Percentiles rank a stretch among this genome's conserved stretches.
Evolutionary conservation across 2,329 filamentous ascomycete genomes (phyloP).

Genomic region (Botryotinia calthae): DNA sequence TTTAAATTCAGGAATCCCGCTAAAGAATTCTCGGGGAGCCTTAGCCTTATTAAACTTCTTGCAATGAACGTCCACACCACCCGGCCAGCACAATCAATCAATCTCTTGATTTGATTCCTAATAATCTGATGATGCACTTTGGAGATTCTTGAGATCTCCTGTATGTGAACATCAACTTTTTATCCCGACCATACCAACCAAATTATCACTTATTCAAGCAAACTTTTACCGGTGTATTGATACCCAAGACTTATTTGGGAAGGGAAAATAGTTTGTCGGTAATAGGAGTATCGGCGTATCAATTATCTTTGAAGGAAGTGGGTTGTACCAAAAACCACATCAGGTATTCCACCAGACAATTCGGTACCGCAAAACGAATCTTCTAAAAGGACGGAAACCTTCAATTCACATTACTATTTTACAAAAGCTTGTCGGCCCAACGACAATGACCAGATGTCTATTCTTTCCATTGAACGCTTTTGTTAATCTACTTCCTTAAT

Average conservation of each 20-base stretch:
- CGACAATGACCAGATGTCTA: conserved; percentile 41
- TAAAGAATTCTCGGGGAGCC: conserved; percentile 15
- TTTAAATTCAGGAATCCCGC: conserved; percentile 5
- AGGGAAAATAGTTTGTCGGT: conserved; percentile 6
- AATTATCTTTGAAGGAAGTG: conserved; percentile 20
- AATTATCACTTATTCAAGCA: not conserved
- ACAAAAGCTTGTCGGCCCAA: conserved; percentile 31
- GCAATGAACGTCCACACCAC: not conserved
- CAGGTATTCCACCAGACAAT: conserved; percentile 10
- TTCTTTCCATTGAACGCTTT: conserved; percentile 38
- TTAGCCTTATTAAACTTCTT: conserved; percentile 13
- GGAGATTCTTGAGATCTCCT: conserved; percentile 13
- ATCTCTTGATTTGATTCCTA: conserved; percentile 10
- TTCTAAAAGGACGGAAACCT: not conserved
- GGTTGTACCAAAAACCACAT: conserved; percentile 20
- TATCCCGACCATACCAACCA: not conserved
- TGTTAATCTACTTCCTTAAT: conserved; percentile 41
- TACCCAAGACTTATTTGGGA: not conserved
- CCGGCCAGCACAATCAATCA: conserved; percentile 8
- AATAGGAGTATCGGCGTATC: conserved; percentile 20
- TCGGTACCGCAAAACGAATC: conserved; percentile 15
- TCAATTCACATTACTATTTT: conserved; percentile 9
- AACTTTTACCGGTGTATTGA: not conserved
- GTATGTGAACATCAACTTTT: conserved; percentile 1
- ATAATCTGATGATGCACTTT: conserved; percentile 5